Base-by-base conservation (phyloP, 108 stramenopile species). In the Aurantiochytrium sp. region DNA sequence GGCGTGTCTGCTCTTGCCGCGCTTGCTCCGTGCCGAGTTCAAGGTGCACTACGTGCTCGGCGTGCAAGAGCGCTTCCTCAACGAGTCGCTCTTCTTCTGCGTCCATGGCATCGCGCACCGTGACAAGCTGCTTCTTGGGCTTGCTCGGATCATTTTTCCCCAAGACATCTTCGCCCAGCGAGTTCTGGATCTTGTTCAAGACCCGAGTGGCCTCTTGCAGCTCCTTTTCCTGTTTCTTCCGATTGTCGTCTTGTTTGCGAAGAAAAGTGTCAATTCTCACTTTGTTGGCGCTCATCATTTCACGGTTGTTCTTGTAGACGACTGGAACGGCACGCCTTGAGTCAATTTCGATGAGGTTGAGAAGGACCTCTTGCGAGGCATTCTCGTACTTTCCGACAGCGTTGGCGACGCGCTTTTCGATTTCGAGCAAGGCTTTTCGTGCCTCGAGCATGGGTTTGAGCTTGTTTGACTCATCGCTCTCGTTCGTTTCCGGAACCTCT, bases 201-300 rank as follows among this genome's bases (percentile, higher is more conserved):
- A 53, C 51, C 0, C 51, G 19, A 18, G 19, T 53, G 10, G 76
- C 76, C n/a, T 83, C 76, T 14, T 53, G 51, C 1, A 83, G 76
- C 76, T 83, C 76, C 19, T 47, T 83, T 53, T 83, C 43, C 4
- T 83, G 76, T 28, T 28, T 12, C 49, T 53, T 83, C 6, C 76
- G 76, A 35, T 83, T 83, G 19, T 47, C 76, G 51, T 83, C 76
- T 23, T 83, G 76, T 53, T 28, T 47, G 49, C 25, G 51, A 21
- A 83, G 76, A 53, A 21, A 83, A 21, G 76, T 83, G 23, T 83
- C 76, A 23, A 83, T 83, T 12, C 76, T 43, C 8, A 83, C 76
- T 23, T 83, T 83, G 76, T 83, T 83, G 19, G 76, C 76, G n/a
- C 43, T 21, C 76, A 83, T 83, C 76, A 83, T 83, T 35, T 83